These are phyloP conservation scores for Syzygium syzygioides DNA, from an alignment of 441 rosid genomes.

Conservation along the genomic window DNA sequence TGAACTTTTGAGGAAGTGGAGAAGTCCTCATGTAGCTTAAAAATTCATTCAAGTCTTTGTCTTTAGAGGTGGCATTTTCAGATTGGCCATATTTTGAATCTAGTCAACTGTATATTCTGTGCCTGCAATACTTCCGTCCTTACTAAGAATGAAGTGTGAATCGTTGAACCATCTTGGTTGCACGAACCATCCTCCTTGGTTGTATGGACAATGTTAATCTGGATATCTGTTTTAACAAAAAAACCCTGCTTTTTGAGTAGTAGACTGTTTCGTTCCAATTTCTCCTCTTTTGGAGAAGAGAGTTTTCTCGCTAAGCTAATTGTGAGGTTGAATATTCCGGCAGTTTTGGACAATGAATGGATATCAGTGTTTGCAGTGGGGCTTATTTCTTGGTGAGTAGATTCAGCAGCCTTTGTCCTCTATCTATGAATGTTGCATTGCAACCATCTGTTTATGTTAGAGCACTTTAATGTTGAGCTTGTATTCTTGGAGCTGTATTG, in stretches of 20 bases:
- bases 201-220: neutral
- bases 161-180: neutral
- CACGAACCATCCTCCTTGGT: neutral
- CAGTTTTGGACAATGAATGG: neutral
- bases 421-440: neutral
- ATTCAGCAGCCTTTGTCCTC: neutral
- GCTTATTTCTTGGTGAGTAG: neutral
- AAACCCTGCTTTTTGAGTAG: neutral
- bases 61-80: neutral
- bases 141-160: neutral
- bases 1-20: slow-evolving; percentile 37
- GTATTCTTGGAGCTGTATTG: neutral
- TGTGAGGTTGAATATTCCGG: neutral
- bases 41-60: neutral
- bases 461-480: neutral
- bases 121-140: neutral
- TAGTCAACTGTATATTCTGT: neutral
- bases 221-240: neutral
- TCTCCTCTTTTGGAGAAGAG: neutral
- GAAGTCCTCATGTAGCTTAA: neutral
- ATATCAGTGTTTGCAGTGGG: neutral
- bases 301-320: neutral
- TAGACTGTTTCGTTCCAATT: neutral
- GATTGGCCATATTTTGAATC: neutral
- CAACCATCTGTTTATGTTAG: neutral